These are phyloP conservation scores for Debaryomyces sp. DNA, from an alignment of 1,139 yeast species.

Conservation along the genomic window DNA sequence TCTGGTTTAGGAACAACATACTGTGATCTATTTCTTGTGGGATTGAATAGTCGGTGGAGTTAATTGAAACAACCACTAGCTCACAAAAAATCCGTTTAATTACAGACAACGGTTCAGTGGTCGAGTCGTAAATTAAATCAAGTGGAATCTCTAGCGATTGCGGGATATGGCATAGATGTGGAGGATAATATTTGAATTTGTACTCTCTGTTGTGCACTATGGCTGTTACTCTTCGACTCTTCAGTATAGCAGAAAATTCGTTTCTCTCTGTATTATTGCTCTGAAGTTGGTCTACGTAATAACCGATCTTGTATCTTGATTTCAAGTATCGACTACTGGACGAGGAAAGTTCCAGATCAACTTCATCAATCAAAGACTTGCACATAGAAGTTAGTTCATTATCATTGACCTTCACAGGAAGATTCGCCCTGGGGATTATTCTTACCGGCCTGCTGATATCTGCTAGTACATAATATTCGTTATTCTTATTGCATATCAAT, in stretches of 20 bases:
- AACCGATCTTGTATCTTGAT: background rate
- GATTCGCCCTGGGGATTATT: background rate
- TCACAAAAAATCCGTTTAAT: conserved; percentile 25
- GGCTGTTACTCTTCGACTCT: background rate
- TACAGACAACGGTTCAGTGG: background rate
- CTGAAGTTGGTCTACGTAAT: background rate
- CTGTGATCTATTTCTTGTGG: conserved; percentile 33
- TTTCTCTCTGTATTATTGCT: background rate
- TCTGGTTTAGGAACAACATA: conserved; percentile 21
- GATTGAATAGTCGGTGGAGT: conserved; percentile 21
- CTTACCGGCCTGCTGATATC: background rate
- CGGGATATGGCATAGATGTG: conserved; percentile 16
- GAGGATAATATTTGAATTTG: conserved; percentile 35
- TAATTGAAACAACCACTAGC: conserved; percentile 26
- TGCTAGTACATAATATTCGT: background rate
- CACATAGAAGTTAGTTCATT: background rate
- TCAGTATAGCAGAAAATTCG: background rate
- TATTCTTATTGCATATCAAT: conserved; percentile 7
- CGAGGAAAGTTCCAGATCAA: background rate
- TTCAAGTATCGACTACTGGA: background rate
- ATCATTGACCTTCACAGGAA: background rate
- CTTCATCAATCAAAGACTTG: background rate
- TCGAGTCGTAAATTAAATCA: background rate
- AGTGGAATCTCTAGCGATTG: background rate
- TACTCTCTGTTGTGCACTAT: conserved; percentile 31